Evolutionary conservation across 2,329 filamentous ascomycete species (phyloP).

Genomic region (Sclerotinia nivalis): DNA sequence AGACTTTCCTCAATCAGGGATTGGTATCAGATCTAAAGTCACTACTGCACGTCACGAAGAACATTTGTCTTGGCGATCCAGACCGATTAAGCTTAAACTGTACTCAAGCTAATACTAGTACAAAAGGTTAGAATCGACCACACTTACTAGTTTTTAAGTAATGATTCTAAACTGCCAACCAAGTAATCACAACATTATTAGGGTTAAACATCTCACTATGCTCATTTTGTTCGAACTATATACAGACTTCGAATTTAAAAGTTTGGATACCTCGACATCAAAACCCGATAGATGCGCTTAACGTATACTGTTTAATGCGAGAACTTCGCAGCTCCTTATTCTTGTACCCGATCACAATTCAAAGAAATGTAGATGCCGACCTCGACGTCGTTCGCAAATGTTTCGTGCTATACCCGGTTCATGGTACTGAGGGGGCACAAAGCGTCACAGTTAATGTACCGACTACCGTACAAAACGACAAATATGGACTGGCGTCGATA

Average conservation of each 20-base stretch:
- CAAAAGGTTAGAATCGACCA: not conserved
- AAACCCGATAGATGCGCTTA: not conserved
- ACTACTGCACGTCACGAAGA: not conserved
- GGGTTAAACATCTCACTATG: not conserved
- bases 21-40: not conserved
- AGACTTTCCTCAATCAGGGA: not conserved
- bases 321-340: not conserved
- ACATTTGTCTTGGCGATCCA: not conserved
- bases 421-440: not conserved
- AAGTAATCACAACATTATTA: not conserved
- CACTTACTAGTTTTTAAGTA: not conserved
- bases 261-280: not conserved
- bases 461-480: not conserved
- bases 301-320: not conserved
- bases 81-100: not conserved
- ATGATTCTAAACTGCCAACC: not conserved
- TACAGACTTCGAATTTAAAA: not conserved
- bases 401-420: not conserved
- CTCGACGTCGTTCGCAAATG: not conserved
- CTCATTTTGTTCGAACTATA: not conserved
- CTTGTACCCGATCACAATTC: not conserved
- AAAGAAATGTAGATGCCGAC: not conserved
- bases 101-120: not conserved
- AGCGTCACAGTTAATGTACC: too few relatives aligned
- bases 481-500: not conserved